Percentiles rank a stretch among this genome's conserved stretches.
Evolutionary conservation across 2,329 filamentous ascomycete genomes (phyloP).

Genomic region (Tolypocladium guangdongense): DNA sequence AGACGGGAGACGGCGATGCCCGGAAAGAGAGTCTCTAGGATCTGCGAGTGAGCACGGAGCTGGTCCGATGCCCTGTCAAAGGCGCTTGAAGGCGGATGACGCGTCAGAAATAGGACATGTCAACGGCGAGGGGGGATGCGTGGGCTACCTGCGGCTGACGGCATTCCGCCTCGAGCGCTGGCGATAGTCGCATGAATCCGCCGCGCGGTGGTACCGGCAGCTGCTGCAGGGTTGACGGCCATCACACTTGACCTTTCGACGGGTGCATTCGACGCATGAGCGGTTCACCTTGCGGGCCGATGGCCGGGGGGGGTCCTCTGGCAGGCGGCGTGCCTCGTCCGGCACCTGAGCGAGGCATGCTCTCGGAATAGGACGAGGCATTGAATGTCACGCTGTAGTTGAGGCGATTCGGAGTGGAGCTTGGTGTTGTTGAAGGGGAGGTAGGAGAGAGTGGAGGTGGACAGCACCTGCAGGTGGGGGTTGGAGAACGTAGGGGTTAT

Average conservation of each 20-base stretch:
- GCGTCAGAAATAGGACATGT: constrained; percentile 1
- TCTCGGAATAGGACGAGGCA: background rate
- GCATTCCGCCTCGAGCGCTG: constrained; percentile 18
- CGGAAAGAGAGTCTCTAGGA: constrained; percentile 14
- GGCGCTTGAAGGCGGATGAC: constrained; percentile 8
- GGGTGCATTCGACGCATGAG: constrained; percentile 16
- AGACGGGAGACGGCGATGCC: constrained; percentile 7
- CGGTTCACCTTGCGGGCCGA: constrained; percentile 9
- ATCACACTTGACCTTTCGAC: constrained; percentile 27
- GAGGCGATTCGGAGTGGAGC: background rate
- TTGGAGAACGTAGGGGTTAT: too few species aligned
- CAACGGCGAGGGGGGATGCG: constrained; percentile 2
- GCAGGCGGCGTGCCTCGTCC: background rate
- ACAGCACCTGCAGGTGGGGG: too few species aligned
- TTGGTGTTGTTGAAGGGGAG: background rate
- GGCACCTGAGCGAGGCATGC: background rate
- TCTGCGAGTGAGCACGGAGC: constrained; percentile 10
- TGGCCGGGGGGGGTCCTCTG: background rate
- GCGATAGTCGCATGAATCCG: constrained; percentile 16
- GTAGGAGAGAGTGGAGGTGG: background rate
- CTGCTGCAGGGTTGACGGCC: constrained; percentile 25
- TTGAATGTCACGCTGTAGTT: background rate
- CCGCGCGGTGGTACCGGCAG: constrained; percentile 21
- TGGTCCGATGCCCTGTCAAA: constrained; percentile 14
- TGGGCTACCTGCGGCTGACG: constrained; percentile 15